A percentile compares a stretch with the other conserved stretches of the same genome.
Evolutionary conservation across 805 yeast genomes (phyloP).

Genomic region (Saccharomycopsis oosterbeekiorum): DNA sequence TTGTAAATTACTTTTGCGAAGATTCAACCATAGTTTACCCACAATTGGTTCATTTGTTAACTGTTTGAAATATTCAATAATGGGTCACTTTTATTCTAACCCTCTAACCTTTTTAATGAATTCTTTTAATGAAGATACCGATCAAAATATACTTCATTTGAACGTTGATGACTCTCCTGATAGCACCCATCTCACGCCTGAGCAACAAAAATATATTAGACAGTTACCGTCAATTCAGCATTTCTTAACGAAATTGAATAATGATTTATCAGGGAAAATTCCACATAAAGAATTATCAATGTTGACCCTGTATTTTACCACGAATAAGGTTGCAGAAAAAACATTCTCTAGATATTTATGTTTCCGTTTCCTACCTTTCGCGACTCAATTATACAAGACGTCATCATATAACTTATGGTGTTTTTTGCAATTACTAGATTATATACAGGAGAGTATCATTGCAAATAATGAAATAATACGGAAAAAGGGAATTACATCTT

Average conservation of each 20-base stretch:
- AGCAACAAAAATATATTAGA: neutral
- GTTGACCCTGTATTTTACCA: neutral
- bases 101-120: neutral
- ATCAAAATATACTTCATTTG: neutral
- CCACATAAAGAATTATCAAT: neutral
- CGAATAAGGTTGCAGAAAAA: neutral
- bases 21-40: neutral
- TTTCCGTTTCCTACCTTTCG: slow-evolving; percentile 3
- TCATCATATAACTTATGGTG: neutral
- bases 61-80: slow-evolving; percentile 7
- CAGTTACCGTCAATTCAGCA: slow-evolving; percentile 10
- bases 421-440: slow-evolving; percentile 6
- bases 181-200: neutral
- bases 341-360: neutral
- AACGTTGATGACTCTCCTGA: neutral
- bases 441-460: slow-evolving; percentile 1
- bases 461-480: slow-evolving; percentile 1
- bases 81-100: slow-evolving; percentile 11
- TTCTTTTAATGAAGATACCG: neutral
- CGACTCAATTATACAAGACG: neutral
- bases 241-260: slow-evolving; percentile 1
- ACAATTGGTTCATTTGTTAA: slow-evolving; percentile 5
- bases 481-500: neutral
- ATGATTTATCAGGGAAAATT: neutral
- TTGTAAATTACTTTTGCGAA: neutral